Conservation (phyloP, 2,329 filamentous ascomycete genomes). For the Fusarium anthophilum region DNA sequence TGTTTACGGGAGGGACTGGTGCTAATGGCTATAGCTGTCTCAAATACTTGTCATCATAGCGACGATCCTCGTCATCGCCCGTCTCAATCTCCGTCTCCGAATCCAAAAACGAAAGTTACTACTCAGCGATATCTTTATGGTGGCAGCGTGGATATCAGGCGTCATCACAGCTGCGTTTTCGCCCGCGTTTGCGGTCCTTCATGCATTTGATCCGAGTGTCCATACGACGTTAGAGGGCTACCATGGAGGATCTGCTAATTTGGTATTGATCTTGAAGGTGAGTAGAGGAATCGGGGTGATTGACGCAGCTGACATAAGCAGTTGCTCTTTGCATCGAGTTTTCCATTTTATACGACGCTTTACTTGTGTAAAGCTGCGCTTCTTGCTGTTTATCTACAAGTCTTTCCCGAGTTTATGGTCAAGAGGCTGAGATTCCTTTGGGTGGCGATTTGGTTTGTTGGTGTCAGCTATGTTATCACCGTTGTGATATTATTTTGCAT, state of each 20-base stretch:
- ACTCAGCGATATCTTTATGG: slow-evolving; percentile 27
- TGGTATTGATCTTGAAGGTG: slow-evolving; percentile 16
- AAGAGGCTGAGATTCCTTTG: slow-evolving; percentile 23
- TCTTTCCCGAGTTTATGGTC: slow-evolving; percentile 19
- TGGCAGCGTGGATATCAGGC: slow-evolving; percentile 25
- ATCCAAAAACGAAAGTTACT: slow-evolving; percentile 26
- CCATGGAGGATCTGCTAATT: not conserved
- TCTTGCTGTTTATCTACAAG: slow-evolving; percentile 23
- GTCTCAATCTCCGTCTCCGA: slow-evolving; percentile 25
- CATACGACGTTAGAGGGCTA: slow-evolving; percentile 11
- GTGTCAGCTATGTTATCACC: not conserved
- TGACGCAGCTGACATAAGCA: not conserved
- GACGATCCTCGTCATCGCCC: slow-evolving; percentile 11
- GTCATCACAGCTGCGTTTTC: slow-evolving; percentile 7
- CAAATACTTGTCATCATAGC: slow-evolving; percentile 26
- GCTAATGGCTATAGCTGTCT: not conserved
- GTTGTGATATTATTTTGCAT: not conserved
- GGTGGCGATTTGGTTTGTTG: slow-evolving; percentile 1
- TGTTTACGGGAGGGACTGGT: fast-evolving
- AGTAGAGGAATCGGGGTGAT: fast-evolving
- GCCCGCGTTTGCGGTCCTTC: not conserved
- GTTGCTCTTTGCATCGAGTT: slow-evolving; percentile 18
- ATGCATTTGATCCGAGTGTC: slow-evolving; percentile 23
- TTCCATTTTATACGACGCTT: slow-evolving; percentile 36
- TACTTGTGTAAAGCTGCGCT: slow-evolving; percentile 38